Evolutionary conservation across 2,329 filamentous ascomycete species (phyloP).

Genomic region (Chrysoporthe deuterocubensis): DNA sequence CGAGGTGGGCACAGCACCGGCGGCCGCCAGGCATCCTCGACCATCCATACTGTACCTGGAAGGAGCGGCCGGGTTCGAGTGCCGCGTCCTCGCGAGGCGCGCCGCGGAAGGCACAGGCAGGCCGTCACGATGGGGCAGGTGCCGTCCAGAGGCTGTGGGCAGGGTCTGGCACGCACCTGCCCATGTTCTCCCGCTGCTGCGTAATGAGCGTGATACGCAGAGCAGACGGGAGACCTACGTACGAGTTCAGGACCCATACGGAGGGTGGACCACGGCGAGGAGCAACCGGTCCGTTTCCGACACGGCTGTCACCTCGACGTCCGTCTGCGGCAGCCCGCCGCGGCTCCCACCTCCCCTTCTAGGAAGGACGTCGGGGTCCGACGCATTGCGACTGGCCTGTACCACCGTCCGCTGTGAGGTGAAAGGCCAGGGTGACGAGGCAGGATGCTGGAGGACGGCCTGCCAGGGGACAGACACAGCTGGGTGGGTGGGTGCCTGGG

Average conservation of each 20-base stretch:
- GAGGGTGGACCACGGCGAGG: neutral
- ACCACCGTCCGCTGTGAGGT: neutral
- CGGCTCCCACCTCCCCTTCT: constrained; percentile 19
- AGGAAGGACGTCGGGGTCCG: constrained; percentile 19
- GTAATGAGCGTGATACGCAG: neutral
- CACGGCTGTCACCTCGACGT: constrained; percentile 4
- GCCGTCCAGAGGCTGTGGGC: neutral
- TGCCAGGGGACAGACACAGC: no score
- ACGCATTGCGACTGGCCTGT: neutral
- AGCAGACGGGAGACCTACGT: no score
- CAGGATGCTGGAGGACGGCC: no score
- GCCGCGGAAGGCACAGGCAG: neutral
- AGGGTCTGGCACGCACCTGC: neutral
- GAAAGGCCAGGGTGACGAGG: no score
- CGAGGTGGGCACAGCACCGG: neutral
- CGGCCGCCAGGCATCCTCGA: neutral
- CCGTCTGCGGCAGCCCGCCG: neutral
- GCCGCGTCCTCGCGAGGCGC: no score
- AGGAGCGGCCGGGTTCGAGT: neutral
- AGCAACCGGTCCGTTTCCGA: neutral
- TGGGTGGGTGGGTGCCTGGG: no score
- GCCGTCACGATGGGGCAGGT: constrained; percentile 1
- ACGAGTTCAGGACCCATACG: no score
- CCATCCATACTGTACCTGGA: constrained; percentile 14
- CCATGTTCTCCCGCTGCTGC: neutral